Base-by-base conservation (phyloP, 176 grass and related monocot genomes). In the Aechmea fasciata region DNA sequence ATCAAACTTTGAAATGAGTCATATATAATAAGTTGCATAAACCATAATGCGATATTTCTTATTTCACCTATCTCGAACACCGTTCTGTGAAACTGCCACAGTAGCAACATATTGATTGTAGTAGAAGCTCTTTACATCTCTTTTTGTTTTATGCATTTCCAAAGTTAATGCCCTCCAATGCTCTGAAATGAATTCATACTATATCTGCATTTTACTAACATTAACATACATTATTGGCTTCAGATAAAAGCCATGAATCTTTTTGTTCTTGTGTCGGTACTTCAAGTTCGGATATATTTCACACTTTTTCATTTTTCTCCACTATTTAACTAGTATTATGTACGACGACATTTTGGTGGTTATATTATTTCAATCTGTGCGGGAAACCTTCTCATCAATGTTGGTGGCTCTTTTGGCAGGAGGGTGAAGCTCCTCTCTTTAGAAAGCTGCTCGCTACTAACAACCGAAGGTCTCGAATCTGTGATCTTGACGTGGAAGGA, bases 401-500 rank as follows among this genome's bases (percentile, higher is more conserved):
- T 47, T 10, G 7, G 69, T 48, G 13, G 9, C 18, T 61, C 11
- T 20, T 41, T 48, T 70, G 33, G 13, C 76, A 93, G 94, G 82
- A 81, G 84, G 76, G 84, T 99, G 65, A 99, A 87, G 75, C 79
- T 78, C 24, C 65, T 99, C 11, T 85, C 81, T 48, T 51, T 99
- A 54, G 86, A 93, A 83, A 66, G 94, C 22, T 99, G 94, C 77
- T 99, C 94, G 18, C 69, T 77, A 19, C 49, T 99, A 67, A 87
- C 86, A 73, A 93, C 87, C 17, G 83, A 78, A 66, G 79, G 94
- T 82, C 48, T 99, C 0, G 89, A 99, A 71, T 83, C 80, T 5
- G 76, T 93, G 14, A 81, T 99, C 66, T 77, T 86, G 14, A 90
- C 86, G 50, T 99, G 89, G 89, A 77, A 72, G 13, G 87, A 93